These are phyloP conservation scores for Simmondsia chinensis DNA, from an alignment of 148 eudicot species.

Conservation along the genomic window DNA sequence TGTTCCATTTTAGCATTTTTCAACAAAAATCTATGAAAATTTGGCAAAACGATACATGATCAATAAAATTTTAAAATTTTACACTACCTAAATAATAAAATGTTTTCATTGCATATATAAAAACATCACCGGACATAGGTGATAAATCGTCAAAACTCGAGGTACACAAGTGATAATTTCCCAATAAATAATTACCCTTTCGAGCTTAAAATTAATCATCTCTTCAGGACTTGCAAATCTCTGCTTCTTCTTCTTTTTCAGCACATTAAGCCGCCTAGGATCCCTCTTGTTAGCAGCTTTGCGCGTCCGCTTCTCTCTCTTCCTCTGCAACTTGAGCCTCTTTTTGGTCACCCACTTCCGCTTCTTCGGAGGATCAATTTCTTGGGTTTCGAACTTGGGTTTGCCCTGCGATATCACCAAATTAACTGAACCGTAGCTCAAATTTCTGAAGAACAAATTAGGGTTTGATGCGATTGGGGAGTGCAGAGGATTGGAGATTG, in stretches of 20 bases:
- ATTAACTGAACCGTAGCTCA: constrained; percentile 56
- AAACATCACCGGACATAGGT: not conserved
- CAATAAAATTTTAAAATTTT: no score
- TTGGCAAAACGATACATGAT: no score
- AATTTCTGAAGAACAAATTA: constrained; percentile 25
- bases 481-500: not conserved
- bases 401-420: constrained; percentile 70
- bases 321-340: constrained; percentile 60
- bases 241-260: constrained; percentile 54
- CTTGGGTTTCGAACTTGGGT: constrained; percentile 71
- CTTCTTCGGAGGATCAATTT: constrained; percentile 75
- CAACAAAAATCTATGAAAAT: no score
- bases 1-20: no score
- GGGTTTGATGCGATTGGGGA: constrained; percentile 4
- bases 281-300: constrained; percentile 71
- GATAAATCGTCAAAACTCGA: not conserved
- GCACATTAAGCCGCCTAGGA: constrained; percentile 58
- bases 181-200: no score
- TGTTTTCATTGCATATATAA: no score
- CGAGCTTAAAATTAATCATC: constrained; percentile 66
- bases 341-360: constrained; percentile 82
- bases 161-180: not conserved
- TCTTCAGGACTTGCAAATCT: constrained; percentile 74
- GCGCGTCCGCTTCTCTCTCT: constrained; percentile 67
- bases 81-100: no score